These are phyloP conservation scores for Debaryomyces tyrocola DNA, from an alignment of 805 yeast genomes.

Conservation along the genomic window DNA sequence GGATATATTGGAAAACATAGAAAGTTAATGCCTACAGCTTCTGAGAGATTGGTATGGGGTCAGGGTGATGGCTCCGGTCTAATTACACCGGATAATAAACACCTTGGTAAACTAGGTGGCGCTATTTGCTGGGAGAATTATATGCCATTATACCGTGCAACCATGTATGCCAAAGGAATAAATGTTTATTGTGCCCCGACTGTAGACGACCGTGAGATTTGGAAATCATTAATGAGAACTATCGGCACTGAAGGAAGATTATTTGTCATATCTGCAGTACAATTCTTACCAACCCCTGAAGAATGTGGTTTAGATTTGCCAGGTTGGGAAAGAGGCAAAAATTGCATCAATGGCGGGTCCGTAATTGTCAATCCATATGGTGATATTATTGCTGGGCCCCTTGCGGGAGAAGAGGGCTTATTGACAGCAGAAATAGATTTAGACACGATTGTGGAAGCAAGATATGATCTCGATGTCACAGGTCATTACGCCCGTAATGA, in stretches of 20 bases:
- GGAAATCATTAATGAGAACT: constrained; percentile 43
- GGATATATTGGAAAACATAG: constrained; percentile 43
- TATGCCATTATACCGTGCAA: constrained; percentile 40
- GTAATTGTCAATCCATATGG: constrained; percentile 35
- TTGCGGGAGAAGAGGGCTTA: constrained; percentile 40
- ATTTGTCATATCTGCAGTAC: constrained; percentile 42
- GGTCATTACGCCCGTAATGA: constrained; percentile 45
- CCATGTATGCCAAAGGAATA: constrained; percentile 44
- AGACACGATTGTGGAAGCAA: constrained; percentile 35
- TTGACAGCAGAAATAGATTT: constrained; percentile 40
- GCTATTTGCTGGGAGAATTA: constrained; percentile 51
- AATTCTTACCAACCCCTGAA: constrained; percentile 33
- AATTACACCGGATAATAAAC: constrained; percentile 31
- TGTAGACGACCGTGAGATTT: constrained; percentile 43
- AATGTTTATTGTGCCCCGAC: constrained; percentile 43
- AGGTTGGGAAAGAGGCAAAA: constrained; percentile 18
- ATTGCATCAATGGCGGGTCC: constrained; percentile 36
- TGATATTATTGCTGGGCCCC: constrained; percentile 35
- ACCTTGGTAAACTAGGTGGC: constrained; percentile 38
- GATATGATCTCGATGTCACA: constrained; percentile 41
- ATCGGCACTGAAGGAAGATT: constrained; percentile 41
- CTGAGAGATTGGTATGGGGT: constrained; percentile 47
- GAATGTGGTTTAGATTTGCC: constrained; percentile 23
- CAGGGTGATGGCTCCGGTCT: constrained; percentile 49
- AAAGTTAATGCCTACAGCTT: constrained; percentile 45